Percentiles rank a stretch among this genome's conserved stretches.
These are phyloP conservation scores for Discostella stelligeroides DNA, from an alignment of 108 stramenopile genomes.

Conservation along the genomic window DNA sequence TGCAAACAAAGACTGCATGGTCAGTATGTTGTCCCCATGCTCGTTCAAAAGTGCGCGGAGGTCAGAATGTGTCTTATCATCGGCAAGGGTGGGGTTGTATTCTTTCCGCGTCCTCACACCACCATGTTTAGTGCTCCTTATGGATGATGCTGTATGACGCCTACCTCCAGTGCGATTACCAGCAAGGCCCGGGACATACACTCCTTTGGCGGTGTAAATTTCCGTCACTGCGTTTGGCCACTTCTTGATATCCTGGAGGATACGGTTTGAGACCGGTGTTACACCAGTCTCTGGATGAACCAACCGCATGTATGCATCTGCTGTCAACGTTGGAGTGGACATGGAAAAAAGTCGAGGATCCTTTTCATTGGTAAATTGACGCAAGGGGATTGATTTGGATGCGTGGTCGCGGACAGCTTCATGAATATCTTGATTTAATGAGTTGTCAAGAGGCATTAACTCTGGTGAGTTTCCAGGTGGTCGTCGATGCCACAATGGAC, in stretches of 20 bases:
- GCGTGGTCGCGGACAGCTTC: not conserved
- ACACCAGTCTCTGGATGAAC: constrained; percentile 9
- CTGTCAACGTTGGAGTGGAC: constrained; percentile 12
- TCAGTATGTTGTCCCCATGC: too few species aligned
- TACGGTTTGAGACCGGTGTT: constrained; percentile 10
- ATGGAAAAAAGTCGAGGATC: constrained; percentile 18
- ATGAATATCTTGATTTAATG: constrained; percentile 19
- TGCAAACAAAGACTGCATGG: too few species aligned
- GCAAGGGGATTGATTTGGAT: not conserved
- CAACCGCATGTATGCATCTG: constrained; percentile 4
- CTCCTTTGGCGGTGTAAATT: constrained; percentile 8
- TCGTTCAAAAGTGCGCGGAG: too few species aligned
- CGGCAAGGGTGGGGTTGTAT: not conserved
- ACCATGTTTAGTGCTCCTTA: not conserved
- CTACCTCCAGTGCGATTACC: not conserved
- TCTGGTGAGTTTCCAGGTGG: constrained; percentile 20
- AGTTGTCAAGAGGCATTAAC: constrained; percentile 20
- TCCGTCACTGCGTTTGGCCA: not conserved
- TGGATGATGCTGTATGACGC: not conserved
- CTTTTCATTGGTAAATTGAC: too few species aligned
- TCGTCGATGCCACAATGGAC: too few species aligned
- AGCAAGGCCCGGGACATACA: constrained; percentile 10
- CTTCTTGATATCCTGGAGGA: constrained; percentile 20
- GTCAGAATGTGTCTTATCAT: not conserved
- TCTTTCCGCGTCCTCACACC: not conserved